Evolutionary conservation across 1,284 basidiomycete genomes (phyloP), one percentile per base, ranked within the genome.

Genomic region (Pterula multifida): DNA sequence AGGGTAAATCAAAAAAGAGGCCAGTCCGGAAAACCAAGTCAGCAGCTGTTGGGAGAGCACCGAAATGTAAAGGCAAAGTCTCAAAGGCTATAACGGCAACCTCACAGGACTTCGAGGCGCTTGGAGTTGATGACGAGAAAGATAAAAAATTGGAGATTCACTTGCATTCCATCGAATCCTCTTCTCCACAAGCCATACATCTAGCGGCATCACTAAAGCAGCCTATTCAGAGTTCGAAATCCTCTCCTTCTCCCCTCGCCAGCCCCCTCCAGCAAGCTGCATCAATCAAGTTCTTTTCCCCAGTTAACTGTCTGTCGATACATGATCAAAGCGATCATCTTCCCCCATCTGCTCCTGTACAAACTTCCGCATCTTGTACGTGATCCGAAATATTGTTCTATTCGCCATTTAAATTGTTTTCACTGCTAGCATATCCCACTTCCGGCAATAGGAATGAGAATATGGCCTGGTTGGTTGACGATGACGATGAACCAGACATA

Each of bases 381-480:
- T n/a, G n/a, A n/a, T n/a, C n/a, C n/a, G n/a, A n/a, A n/a, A n/a
- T n/a, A n/a, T n/a, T n/a, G n/a, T n/a, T n/a, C n/a, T n/a, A n/a
- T n/a, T n/a, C n/a, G n/a, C n/a, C n/a, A n/a, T n/a, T n/a, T n/a
- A n/a, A n/a, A n/a, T n/a, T n/a, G n/a, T n/a, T n/a, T n/a, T n/a
- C n/a, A n/a, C n/a, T n/a, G n/a, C 26, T 49, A 26, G 12, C 19
- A 22, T 6, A 49, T 39, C 45, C 47, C 25, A 46, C 35, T 23
- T 50, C 42, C 47, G 52, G 36, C 13, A 49, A 35, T 45, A 49
- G 51, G 28, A 49, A 52, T 19, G 57, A 63, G 28, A 68, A 68
- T 55, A 78, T 84, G 64, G 70, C 75, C 2, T 85, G 82, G 81
- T 65, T 85, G 21, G 62, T 85, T 11, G 78, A 79, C 47, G 78